phyloP scores from a whole-genome alignment of 2,329 filamentous ascomycete genomes.

The Tolypocladium paradoxum region DNA sequence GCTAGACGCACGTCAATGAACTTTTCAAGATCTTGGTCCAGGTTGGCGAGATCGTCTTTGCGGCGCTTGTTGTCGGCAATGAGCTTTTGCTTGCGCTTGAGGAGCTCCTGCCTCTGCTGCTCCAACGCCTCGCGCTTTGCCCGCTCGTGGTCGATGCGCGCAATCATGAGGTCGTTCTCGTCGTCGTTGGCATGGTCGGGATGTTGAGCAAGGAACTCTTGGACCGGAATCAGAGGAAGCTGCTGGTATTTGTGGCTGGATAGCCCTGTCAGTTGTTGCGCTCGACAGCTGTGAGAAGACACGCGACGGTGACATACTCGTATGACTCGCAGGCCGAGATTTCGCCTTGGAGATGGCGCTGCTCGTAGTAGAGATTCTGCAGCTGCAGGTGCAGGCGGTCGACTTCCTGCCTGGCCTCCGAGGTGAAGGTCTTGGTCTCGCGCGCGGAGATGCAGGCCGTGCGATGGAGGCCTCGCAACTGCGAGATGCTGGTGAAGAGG shows the following conservation, averaged over 20 bases:
- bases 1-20: slow-evolving; percentile 67
- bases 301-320: slow-evolving; percentile 49
- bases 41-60: slow-evolving; percentile 81
- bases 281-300: background rate
- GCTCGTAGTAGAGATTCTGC: slow-evolving; percentile 95
- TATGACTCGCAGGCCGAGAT: slow-evolving; percentile 86
- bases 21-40: slow-evolving; percentile 87
- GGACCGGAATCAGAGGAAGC: slow-evolving; percentile 71
- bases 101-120: slow-evolving; percentile 65
- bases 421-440: slow-evolving; percentile 76
- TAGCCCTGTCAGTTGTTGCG: background rate
- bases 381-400: slow-evolving; percentile 85
- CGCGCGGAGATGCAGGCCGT: slow-evolving; percentile 71
- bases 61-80: slow-evolving; percentile 74
- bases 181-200: slow-evolving; percentile 63
- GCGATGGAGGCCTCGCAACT: slow-evolving; percentile 73
- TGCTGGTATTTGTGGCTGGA: slow-evolving; percentile 77
- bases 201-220: slow-evolving; percentile 68
- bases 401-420: slow-evolving; percentile 81
- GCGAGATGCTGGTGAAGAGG: slow-evolving; percentile 67
- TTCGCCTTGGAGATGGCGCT: slow-evolving; percentile 80
- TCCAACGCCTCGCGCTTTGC: slow-evolving; percentile 76
- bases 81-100: slow-evolving; percentile 54
- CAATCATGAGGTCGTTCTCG: slow-evolving; percentile 77
- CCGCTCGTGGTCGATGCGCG: slow-evolving; percentile 84